These are phyloP conservation scores for Stellera chamaejasme DNA, from an alignment of 345 rosid species.

Conservation along the genomic window DNA sequence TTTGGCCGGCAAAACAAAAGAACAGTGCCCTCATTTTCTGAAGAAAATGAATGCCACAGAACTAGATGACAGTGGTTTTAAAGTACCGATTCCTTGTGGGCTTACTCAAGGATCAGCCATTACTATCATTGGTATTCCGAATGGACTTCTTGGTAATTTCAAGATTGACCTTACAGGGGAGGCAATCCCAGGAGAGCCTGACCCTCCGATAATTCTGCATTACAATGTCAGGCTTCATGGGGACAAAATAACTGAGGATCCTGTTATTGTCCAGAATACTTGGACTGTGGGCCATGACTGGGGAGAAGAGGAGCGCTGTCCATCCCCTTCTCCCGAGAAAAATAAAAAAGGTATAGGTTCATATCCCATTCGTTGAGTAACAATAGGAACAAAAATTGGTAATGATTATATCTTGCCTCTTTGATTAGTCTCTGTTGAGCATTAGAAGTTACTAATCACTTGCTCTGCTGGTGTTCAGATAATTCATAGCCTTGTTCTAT, in stretches of 20 bases:
- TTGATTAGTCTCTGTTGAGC: constrained; percentile 1
- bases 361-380: not conserved
- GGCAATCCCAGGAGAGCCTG: constrained; percentile 97
- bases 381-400: not conserved
- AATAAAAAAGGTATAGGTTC: constrained; percentile 52
- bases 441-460: constrained; percentile 1
- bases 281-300: constrained; percentile 93
- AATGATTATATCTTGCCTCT: not conserved
- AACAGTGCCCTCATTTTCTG: constrained; percentile 84
- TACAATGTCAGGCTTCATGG: constrained; percentile 96
- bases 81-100: constrained; percentile 80
- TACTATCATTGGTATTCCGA: constrained; percentile 79
- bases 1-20: constrained; percentile 33
- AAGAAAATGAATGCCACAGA: constrained; percentile 72
- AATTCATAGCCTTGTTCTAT: not conserved
- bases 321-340: constrained; percentile 64
- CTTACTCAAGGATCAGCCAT: constrained; percentile 92
- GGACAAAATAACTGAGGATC: constrained; percentile 90
- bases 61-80: constrained; percentile 33
- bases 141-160: constrained; percentile 85
- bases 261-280: constrained; percentile 95
- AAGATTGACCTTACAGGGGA: constrained; percentile 87
- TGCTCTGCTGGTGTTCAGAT: constrained; percentile 8
- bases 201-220: constrained; percentile 90
- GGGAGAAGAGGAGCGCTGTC: constrained; percentile 98